phyloP scores from a whole-genome alignment of 2,329 filamentous ascomycete genomes.

The Elsinoe batatas region DNA sequence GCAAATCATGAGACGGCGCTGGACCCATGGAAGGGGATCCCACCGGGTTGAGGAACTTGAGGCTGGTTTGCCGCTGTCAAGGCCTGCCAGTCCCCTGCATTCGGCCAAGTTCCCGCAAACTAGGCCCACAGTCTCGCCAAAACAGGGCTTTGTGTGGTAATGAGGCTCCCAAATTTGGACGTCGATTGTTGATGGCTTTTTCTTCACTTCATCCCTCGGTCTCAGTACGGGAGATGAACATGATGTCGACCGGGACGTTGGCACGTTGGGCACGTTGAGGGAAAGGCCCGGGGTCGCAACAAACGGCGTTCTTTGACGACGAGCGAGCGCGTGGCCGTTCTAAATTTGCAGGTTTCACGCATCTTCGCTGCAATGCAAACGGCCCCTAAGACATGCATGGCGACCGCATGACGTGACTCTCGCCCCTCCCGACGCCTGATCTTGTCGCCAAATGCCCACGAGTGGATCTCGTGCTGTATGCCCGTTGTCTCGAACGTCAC shows the following conservation, averaged over 20 bases:
- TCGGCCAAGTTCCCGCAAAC: background rate
- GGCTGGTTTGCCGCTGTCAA: background rate
- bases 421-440: no score
- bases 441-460: no score
- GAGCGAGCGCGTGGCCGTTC: background rate
- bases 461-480: background rate
- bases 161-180: constrained; percentile 7
- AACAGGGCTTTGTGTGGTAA: constrained; percentile 2
- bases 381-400: constrained; percentile 11
- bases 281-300: background rate
- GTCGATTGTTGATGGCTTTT: background rate
- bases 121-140: background rate
- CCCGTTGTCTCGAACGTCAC: background rate
- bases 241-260: background rate
- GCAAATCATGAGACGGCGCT: background rate
- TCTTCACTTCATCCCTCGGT: background rate
- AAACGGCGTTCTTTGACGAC: constrained; percentile 3
- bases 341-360: background rate
- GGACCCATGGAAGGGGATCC: background rate
- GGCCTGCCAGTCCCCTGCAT: constrained; percentile 4
- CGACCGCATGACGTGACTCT: background rate
- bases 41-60: no score
- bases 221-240: background rate
- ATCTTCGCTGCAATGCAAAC: background rate
- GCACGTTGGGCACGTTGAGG: background rate